phyloP scores from a whole-genome alignment of 805 yeast species.

The Candida ortonii region DNA sequence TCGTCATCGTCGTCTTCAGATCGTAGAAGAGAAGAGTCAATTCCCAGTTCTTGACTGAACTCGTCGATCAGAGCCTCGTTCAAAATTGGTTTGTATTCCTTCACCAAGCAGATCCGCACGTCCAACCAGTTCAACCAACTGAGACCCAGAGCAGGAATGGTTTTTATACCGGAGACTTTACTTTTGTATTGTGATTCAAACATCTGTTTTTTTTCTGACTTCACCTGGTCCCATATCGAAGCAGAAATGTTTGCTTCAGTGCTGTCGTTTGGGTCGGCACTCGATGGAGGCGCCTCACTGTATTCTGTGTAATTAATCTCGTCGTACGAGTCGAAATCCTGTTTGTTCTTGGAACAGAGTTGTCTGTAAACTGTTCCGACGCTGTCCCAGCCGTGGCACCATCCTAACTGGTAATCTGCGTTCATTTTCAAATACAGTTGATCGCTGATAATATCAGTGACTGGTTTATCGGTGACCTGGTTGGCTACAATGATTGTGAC shows the following conservation, averaged over 20 bases:
- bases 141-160: constrained; percentile 54
- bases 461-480: constrained; percentile 70
- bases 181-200: constrained; percentile 34
- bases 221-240: constrained; percentile 27
- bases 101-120: constrained; percentile 46
- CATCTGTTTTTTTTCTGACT: constrained; percentile 26
- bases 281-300: not conserved
- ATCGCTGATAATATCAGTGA: constrained; percentile 30
- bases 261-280: constrained; percentile 6
- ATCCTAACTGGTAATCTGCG: constrained; percentile 66
- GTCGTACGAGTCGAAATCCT: constrained; percentile 21
- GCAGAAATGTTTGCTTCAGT: too few species aligned
- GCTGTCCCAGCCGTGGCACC: constrained; percentile 73
- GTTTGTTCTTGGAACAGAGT: constrained; percentile 18
- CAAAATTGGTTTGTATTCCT: constrained; percentile 40
- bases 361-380: constrained; percentile 32
- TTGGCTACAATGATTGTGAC: constrained; percentile 71
- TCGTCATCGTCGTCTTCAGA: constrained; percentile 14
- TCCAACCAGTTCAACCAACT: constrained; percentile 52
- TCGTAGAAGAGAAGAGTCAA: constrained; percentile 23
- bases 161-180: constrained; percentile 30
- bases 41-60: constrained; percentile 33
- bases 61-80: constrained; percentile 35
- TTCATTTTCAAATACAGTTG: constrained; percentile 37
- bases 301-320: constrained; percentile 17